Evolutionary conservation across 441 rosid genomes (phyloP), one percentile per base, ranked within the genome.

Genomic region (Isatis lusitanica): DNA sequence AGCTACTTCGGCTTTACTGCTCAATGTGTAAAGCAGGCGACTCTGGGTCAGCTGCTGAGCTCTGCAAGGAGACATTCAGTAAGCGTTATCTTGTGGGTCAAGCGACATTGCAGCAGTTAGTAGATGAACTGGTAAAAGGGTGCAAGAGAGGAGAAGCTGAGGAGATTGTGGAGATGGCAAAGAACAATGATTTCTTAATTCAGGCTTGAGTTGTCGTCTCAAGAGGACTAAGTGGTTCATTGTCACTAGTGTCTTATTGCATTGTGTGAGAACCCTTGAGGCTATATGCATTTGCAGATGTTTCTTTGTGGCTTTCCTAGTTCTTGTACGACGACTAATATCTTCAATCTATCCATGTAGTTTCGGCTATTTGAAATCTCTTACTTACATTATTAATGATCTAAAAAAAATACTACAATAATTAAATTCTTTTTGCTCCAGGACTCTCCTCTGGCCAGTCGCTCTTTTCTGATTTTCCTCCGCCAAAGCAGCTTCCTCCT

Each of bases 11-110:
- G 71, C 36, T 17, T 52, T 64, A 60, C 66, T 92, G 70, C 58
- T 88, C 85, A 13, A 74, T 78, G 50, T 81, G 85, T 51, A 85
- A 85, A 77, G 82, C 80, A 71, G 83, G 84, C 55, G 91, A 91
- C 68, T 74, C 84, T 17, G 83, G 47, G 38, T 80, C 76, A 63
- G 90, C 86, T 56, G 56, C 76, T 21, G 79, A 78, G 75, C 78
- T 89, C 26, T 85, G 82, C 36, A 85, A 85, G 80, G 80, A 75
- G 43, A 52, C 71, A 18, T 77, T 91, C 31, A 43, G 39, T 4
- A 77, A 73, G 52, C 68, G 79, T 56, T 69, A 69, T 61, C 66
- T 68, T 31, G 80, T 85, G 0, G 80, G 72, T 39, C 74, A 13
- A 68, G 80, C 64, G 36, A 17, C 82, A 2, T 70, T 88, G 75